phyloP scores from a whole-genome alignment of 1,284 basidiomycete species.

The Sporisorium graminicola region DNA sequence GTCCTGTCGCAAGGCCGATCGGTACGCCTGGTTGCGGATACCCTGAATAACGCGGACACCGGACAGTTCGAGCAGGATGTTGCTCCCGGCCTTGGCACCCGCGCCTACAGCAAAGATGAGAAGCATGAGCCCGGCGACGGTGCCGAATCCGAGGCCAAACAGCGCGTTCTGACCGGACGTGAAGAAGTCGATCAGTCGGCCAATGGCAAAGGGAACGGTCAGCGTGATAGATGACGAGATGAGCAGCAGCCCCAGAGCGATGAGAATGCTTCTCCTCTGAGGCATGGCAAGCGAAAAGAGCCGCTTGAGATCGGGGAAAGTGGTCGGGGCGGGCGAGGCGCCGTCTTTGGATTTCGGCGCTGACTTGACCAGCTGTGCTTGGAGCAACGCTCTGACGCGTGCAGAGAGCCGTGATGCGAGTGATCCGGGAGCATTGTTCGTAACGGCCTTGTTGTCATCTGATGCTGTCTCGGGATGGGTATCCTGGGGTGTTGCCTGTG shows the following conservation, averaged over 20 bases:
- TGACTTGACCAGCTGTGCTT: slow-evolving; percentile 44
- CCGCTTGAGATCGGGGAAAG: slow-evolving; percentile 62
- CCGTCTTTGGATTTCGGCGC: slow-evolving; percentile 45
- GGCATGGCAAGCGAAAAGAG: slow-evolving; percentile 65
- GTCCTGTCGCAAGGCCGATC: slow-evolving; percentile 85
- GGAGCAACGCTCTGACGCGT: slow-evolving; percentile 25
- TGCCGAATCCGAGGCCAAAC: slow-evolving; percentile 77
- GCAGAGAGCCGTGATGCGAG: slow-evolving; percentile 25
- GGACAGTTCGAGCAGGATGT: slow-evolving; percentile 84
- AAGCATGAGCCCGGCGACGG: slow-evolving; percentile 82
- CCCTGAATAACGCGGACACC: slow-evolving; percentile 93
- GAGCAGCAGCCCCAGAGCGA: slow-evolving; percentile 64
- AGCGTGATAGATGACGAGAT: slow-evolving; percentile 79
- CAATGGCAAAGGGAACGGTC: slow-evolving; percentile 68
- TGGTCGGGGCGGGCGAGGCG: slow-evolving; percentile 40
- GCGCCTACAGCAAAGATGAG: slow-evolving; percentile 88
- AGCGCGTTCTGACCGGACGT: slow-evolving; percentile 52
- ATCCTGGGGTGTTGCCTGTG: slow-evolving; percentile 2
- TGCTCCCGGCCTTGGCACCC: slow-evolving; percentile 85
- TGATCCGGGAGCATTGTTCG: slow-evolving; percentile 6
- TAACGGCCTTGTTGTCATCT: neutral
- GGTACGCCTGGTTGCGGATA: slow-evolving; percentile 85
- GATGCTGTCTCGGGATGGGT: neutral
- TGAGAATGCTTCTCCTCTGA: slow-evolving; percentile 58
- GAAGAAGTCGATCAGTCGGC: slow-evolving; percentile 68